Percentiles rank a stretch among this genome's conserved stretches.
Conservation (phyloP, 768 basidiomycete genomes). For the Boletus edulis region DNA sequence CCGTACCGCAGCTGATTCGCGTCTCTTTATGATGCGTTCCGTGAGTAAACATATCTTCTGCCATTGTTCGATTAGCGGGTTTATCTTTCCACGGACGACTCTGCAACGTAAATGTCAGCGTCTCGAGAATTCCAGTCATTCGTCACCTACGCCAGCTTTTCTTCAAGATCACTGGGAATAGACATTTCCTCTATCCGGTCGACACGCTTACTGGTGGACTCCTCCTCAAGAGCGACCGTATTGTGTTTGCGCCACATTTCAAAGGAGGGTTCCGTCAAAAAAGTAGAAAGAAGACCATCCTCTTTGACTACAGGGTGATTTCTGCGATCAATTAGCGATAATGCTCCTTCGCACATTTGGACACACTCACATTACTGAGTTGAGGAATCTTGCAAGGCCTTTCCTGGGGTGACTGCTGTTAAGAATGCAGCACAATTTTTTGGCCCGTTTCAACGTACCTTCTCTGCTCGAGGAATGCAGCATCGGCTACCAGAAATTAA, state of each 20-base stretch:
- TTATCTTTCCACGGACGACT: slow-evolving; percentile 72
- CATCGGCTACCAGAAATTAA: slow-evolving; percentile 60
- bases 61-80: slow-evolving; percentile 83
- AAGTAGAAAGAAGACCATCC: slow-evolving; percentile 78
- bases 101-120: slow-evolving; percentile 38
- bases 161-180: slow-evolving; percentile 89
- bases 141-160: slow-evolving; percentile 69
- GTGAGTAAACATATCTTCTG: slow-evolving; percentile 83
- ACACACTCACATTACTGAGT: slow-evolving; percentile 66
- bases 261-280: slow-evolving; percentile 81
- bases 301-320: slow-evolving; percentile 93
- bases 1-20: slow-evolving; percentile 91
- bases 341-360: background rate
- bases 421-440: background rate
- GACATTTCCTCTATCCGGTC: slow-evolving; percentile 86
- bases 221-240: slow-evolving; percentile 79
- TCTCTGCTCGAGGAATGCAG: slow-evolving; percentile 88
- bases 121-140: background rate
- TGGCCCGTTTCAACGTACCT: slow-evolving; percentile 42
- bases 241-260: slow-evolving; percentile 86
- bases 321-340: slow-evolving; percentile 34
- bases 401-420: slow-evolving; percentile 44
- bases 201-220: slow-evolving; percentile 74
- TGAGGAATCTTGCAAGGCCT: slow-evolving; percentile 77
- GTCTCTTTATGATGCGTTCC: slow-evolving; percentile 86